Percentiles rank a stretch among this genome's conserved stretches.
Evolutionary conservation across 768 basidiomycete genomes (phyloP).

Genomic region (Macrolepiota albuminosa): DNA sequence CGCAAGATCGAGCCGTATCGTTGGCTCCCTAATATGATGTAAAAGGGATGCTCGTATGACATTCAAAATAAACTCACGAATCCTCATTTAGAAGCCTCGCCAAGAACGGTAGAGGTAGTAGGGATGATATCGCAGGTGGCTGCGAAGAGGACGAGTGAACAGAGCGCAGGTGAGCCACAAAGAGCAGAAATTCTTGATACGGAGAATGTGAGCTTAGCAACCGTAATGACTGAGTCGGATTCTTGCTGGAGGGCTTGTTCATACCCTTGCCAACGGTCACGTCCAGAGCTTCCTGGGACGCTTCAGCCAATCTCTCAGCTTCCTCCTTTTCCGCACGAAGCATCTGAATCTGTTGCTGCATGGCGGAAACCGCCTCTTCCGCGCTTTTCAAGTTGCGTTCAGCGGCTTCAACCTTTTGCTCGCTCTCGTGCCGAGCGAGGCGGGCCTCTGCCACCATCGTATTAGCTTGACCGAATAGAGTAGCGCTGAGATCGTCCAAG

Average conservation of each 20-base stretch:
- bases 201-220: slow-evolving; percentile 68
- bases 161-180: slow-evolving; percentile 71
- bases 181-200: slow-evolving; percentile 75
- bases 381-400: slow-evolving; percentile 75
- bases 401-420: slow-evolving; percentile 71
- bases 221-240: slow-evolving; percentile 30
- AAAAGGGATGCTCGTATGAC: slow-evolving; percentile 13
- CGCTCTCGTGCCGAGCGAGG: slow-evolving; percentile 55
- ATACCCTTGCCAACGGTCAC: slow-evolving; percentile 75
- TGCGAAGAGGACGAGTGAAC: slow-evolving; percentile 57
- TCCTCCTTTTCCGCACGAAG: slow-evolving; percentile 64
- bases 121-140: slow-evolving; percentile 64
- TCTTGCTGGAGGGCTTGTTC: slow-evolving; percentile 31
- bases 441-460: slow-evolving; percentile 97
- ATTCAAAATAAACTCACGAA: slow-evolving; percentile 51
- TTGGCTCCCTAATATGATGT: slow-evolving; percentile 65
- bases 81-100: slow-evolving; percentile 76
- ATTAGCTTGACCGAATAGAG: slow-evolving; percentile 89
- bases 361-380: slow-evolving; percentile 77
- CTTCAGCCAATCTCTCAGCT: slow-evolving; percentile 47
- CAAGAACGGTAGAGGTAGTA: slow-evolving; percentile 77
- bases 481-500: slow-evolving; percentile 89
- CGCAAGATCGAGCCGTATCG: slow-evolving; percentile 88
- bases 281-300: slow-evolving; percentile 49
- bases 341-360: slow-evolving; percentile 83